Evolutionary conservation across 1,139 yeast species (phyloP), one percentile per base, ranked within the genome.

Genomic region (Taiozyma sp.): DNA sequence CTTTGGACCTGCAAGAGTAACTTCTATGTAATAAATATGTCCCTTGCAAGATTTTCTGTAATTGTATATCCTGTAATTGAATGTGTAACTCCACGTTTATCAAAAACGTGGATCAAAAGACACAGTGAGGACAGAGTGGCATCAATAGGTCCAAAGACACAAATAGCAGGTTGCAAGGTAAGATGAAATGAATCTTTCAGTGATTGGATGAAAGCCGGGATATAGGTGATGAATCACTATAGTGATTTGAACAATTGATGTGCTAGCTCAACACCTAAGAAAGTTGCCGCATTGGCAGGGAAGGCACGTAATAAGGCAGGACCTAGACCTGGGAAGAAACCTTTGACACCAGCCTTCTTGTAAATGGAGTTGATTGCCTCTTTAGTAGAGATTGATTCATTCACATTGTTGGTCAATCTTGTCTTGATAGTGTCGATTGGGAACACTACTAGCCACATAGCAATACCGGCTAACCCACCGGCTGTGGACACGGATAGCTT

Each of bases 201-300:
- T 4, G 34, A 32, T 3, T 12, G 36, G 9, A n/a, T 7, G 16
- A n/a, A n/a, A 19, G 19, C 19, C 19, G 19, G 19, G 19, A 19
- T 19, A 19, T 19, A 19, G 19, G 19, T 19, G 9, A n/a, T 7
- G 16, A n/a, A n/a, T 38, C 14, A 9, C 14, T 22, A 38, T 22
- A 38, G 24, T 19, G 41, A 66, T 52, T 79, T 80, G 57, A 89
- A 81, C 60, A 84, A 76, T 55, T 81, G 79, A 70, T 85, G 88
- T 14, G 96, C 91, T 53, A 92, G 66, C 68, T 93, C 99, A 44
- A 93, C 98, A 50, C 98, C 99, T 46, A 91, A 80, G 73, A 93
- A 93, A 4, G 98, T 92, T 23, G 98, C 98, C 22, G 98, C 98
- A 68, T 93, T 93, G 27, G 98, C 97, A 3, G 98, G 98, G 87